phyloP scores from a whole-genome alignment of 495 filamentous ascomycete genomes.

The Jackrogersella minutella region DNA sequence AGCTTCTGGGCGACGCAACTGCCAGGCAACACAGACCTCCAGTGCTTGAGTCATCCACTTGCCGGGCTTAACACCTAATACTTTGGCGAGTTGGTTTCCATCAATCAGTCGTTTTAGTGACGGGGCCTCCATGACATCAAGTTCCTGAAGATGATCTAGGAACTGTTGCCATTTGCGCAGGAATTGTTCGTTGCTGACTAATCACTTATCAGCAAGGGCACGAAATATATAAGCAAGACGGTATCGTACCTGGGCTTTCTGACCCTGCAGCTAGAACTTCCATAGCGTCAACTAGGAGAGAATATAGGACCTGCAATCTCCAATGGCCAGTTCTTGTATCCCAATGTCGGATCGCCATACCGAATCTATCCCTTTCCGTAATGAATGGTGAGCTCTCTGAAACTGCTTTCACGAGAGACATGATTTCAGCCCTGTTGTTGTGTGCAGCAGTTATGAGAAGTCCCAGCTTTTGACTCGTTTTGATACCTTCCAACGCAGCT shows the following conservation, averaged over 20 bases:
- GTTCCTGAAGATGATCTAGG: slow-evolving; percentile 59
- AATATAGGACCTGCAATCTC: slow-evolving; percentile 75
- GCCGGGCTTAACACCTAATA: slow-evolving; percentile 69
- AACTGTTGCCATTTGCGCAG: slow-evolving; percentile 62
- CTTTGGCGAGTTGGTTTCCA: slow-evolving; percentile 69
- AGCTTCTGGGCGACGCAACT: slow-evolving; percentile 76
- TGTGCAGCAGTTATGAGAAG: slow-evolving; percentile 72
- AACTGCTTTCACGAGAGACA: slow-evolving; percentile 62
- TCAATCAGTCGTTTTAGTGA: slow-evolving; percentile 68
- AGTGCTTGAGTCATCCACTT: slow-evolving; percentile 81
- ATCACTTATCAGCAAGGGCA: slow-evolving; percentile 29
- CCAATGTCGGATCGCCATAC: slow-evolving; percentile 83
- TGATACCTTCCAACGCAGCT: slow-evolving; percentile 78
- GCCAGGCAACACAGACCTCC: slow-evolving; percentile 80
- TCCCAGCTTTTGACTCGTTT: slow-evolving; percentile 74
- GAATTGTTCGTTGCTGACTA: slow-evolving; percentile 43
- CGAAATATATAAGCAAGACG: background rate
- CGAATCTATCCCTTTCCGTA: slow-evolving; percentile 60
- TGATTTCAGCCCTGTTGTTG: slow-evolving; percentile 65
- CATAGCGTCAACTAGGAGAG: slow-evolving; percentile 72
- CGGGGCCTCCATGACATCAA: slow-evolving; percentile 60
- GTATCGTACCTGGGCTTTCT: slow-evolving; percentile 20
- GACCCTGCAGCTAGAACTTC: slow-evolving; percentile 37
- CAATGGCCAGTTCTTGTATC: slow-evolving; percentile 68
- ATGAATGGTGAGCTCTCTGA: slow-evolving; percentile 44